Conservation (phyloP, 805 yeast species). For the Candida insectorum region DNA sequence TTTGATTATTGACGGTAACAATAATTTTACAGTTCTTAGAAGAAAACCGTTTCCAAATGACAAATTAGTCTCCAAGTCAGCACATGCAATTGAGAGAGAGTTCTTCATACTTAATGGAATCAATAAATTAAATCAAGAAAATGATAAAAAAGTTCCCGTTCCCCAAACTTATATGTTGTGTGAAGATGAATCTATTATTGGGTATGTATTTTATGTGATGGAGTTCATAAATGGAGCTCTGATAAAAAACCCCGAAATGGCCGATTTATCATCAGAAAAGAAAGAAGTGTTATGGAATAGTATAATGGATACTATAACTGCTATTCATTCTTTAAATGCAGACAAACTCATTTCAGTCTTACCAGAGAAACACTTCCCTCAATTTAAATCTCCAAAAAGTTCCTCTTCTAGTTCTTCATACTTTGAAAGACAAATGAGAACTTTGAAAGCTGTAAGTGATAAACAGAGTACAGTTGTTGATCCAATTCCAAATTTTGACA, state of each 20-base stretch:
- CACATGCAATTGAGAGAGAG: conserved; percentile 64
- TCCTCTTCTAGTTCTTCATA: conserved; percentile 25
- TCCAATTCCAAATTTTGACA: conserved; percentile 45
- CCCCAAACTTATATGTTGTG: conserved; percentile 51
- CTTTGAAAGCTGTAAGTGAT: conserved; percentile 43
- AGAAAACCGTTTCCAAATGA: conserved; percentile 53
- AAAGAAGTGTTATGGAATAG: conserved; percentile 42
- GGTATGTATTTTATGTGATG: conserved; percentile 59
- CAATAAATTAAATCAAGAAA: conserved; percentile 22
- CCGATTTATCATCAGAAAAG: conserved; percentile 24
- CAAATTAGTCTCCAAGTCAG: conserved; percentile 49
- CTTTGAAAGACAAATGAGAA: conserved; percentile 51
- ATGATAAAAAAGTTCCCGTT: conserved; percentile 43
- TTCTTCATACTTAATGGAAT: conserved; percentile 46
- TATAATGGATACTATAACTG: conserved; percentile 44
- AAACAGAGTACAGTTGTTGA: conserved; percentile 38
- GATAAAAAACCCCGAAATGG: conserved; percentile 52
- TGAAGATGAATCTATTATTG: conserved; percentile 53
- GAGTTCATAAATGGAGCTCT: conserved; percentile 55
- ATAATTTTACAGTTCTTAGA: conserved; percentile 46
- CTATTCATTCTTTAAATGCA: conserved; percentile 50
- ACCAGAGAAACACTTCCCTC: conserved; percentile 45
- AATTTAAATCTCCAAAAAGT: conserved; percentile 21
- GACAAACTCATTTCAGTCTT: conserved; percentile 37
- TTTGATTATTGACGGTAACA: conserved; percentile 39